Conservation (phyloP, 176 grass and related monocot species). For the Bothriochloa decipiens region DNA sequence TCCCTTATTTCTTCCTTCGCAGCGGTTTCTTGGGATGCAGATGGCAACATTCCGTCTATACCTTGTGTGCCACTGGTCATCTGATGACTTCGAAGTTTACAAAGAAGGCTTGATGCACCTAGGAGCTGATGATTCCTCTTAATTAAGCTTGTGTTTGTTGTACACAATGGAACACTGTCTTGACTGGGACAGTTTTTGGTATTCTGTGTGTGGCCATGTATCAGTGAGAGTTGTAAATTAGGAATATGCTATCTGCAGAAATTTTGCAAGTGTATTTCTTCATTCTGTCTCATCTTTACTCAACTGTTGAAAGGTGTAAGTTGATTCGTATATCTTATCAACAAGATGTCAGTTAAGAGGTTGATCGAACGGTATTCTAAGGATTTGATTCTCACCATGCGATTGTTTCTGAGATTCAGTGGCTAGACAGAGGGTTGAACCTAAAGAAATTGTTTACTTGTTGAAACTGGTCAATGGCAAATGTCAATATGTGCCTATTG, state of each 20-base stretch:
- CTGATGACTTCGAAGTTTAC: constrained; percentile 82
- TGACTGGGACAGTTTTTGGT: constrained; percentile 34
- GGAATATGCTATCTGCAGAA: too few species aligned
- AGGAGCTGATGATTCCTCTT: constrained; percentile 58
- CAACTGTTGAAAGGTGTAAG: too few species aligned
- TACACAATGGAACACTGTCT: constrained; percentile 9
- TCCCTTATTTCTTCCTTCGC: constrained; percentile 22
- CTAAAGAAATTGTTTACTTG: background rate
- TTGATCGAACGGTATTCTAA: too few species aligned
- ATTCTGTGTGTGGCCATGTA: background rate
- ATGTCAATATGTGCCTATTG: background rate
- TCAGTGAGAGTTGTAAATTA: background rate
- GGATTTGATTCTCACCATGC: too few species aligned
- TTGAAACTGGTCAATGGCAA: background rate
- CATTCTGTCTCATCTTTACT: too few species aligned
- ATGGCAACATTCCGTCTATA: constrained; percentile 89
- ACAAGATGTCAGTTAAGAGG: too few species aligned
- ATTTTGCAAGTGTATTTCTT: too few species aligned
- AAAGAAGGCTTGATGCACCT: constrained; percentile 64
- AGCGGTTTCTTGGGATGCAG: constrained; percentile 68
- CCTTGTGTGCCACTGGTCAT: constrained; percentile 71
- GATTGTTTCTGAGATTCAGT: too few species aligned
- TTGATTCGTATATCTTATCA: too few species aligned
- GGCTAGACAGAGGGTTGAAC: background rate
- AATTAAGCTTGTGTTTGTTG: constrained; percentile 1